A percentile compares a stretch with the other conserved stretches of the same genome.
phyloP scores from a whole-genome alignment of 176 grass and related monocot species.

The Lolium rigidum region DNA sequence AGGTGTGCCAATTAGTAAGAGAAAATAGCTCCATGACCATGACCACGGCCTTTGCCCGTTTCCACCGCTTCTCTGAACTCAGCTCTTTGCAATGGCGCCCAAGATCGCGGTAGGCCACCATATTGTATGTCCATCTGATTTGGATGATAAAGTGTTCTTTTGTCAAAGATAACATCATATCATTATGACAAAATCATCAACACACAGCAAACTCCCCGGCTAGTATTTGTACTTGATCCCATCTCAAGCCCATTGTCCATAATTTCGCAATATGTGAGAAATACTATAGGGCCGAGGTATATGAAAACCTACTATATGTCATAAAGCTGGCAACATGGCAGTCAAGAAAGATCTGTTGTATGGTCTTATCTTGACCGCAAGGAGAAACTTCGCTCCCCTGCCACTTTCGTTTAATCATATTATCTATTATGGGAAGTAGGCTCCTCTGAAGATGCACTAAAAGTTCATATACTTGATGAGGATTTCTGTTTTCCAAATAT shows the following conservation, averaged over 20 bases:
- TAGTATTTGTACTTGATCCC: not conserved
- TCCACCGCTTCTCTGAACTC: not conserved
- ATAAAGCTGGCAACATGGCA: not conserved
- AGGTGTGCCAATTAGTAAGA: not conserved
- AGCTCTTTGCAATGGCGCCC: not conserved
- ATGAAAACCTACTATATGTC: not conserved
- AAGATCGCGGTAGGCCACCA: not conserved
- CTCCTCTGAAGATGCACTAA: not conserved
- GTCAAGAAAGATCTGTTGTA: not conserved
- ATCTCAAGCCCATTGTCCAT: not conserved
- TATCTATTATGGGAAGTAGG: not conserved
- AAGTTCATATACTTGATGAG: not conserved
- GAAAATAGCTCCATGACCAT: not conserved
- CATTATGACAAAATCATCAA: not conserved
- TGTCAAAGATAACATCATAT: not conserved
- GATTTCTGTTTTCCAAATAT: not conserved
- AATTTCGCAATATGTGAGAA: not conserved
- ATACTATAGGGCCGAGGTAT: not conserved
- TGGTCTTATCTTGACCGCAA: not conserved
- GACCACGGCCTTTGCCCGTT: not conserved
- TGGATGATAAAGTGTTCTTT: not conserved
- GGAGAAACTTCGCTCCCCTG: not conserved
- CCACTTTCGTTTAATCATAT: not conserved
- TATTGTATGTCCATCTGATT: not conserved
- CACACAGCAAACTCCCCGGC: not conserved